These are phyloP conservation scores for Gonapodya prolifera DNA, from an alignment of 192 early-diverging fungal species.

Conservation along the genomic window DNA sequence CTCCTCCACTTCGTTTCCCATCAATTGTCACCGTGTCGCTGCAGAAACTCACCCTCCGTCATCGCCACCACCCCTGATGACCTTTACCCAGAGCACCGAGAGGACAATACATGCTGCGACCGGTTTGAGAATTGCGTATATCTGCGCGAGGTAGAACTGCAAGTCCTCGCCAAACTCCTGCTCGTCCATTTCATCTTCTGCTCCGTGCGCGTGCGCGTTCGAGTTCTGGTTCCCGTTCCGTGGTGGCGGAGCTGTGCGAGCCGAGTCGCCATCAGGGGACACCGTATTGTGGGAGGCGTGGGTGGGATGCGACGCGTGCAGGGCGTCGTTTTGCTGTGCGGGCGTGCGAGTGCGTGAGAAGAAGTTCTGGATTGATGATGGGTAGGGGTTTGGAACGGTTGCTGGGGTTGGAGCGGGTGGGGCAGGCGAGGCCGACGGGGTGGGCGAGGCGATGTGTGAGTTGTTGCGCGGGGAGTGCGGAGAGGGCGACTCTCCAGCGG, in stretches of 20 bases:
- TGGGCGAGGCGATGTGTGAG: neutral
- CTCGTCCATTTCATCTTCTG: constrained; percentile 44
- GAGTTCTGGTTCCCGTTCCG: neutral
- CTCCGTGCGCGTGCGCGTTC: too few species aligned
- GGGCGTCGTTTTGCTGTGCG: too few species aligned
- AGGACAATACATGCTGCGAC: constrained; percentile 65
- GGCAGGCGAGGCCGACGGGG: neutral
- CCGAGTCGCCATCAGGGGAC: too few species aligned
- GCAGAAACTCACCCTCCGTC: neutral
- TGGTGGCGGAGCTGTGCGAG: neutral
- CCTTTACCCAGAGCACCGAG: constrained; percentile 74
- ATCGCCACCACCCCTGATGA: constrained; percentile 20
- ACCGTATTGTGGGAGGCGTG: too few species aligned
- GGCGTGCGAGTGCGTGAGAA: too few species aligned
- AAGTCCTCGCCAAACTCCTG: constrained; percentile 26
- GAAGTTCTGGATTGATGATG: neutral
- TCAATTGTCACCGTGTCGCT: too few species aligned
- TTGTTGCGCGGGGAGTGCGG: neutral
- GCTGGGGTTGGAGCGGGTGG: neutral
- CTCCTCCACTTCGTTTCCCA: too few species aligned
- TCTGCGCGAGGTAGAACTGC: constrained; percentile 65
- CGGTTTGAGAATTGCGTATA: constrained; percentile 70
- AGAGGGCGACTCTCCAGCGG: neutral
- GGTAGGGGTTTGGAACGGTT: neutral
- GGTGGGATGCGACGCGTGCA: too few species aligned